Conservation (phyloP, 306 rosid genomes). For the Geum urbanum region DNA sequence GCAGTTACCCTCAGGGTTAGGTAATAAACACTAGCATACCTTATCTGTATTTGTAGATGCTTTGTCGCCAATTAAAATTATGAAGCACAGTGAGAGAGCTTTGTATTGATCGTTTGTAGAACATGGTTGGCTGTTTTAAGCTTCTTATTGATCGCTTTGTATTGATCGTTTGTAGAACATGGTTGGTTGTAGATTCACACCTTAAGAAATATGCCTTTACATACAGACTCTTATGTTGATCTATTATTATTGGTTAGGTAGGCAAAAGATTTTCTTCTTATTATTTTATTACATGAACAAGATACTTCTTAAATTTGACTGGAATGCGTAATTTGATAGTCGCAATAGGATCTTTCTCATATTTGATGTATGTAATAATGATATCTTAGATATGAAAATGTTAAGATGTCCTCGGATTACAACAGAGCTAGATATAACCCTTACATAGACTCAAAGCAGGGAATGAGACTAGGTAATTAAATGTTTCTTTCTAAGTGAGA, state of each 20-base stretch:
- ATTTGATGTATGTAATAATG: not conserved
- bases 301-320: not conserved
- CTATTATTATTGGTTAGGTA: not conserved
- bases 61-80: not conserved
- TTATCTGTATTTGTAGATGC: no score
- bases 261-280: not conserved
- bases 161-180: no score
- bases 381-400: not conserved
- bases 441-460: not conserved
- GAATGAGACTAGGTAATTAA: no score
- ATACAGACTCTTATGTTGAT: not conserved
- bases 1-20: no score
- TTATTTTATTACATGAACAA: not conserved
- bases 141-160: no score
- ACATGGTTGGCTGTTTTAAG: constrained; percentile 10
- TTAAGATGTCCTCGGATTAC: constrained; percentile 3
- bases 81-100: not conserved
- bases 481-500: no score
- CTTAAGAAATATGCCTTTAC: not conserved
- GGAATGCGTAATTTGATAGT: not conserved
- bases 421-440: not conserved
- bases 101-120: constrained; percentile 14
- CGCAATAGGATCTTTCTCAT: no score
- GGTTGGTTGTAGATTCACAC: constrained; percentile 10
- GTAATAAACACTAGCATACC: no score